A percentile compares a stretch with the other conserved stretches of the same genome.
These are phyloP conservation scores for Monosporascus ibericus DNA, from an alignment of 2,329 filamentous ascomycete genomes.

Conservation along the genomic window DNA sequence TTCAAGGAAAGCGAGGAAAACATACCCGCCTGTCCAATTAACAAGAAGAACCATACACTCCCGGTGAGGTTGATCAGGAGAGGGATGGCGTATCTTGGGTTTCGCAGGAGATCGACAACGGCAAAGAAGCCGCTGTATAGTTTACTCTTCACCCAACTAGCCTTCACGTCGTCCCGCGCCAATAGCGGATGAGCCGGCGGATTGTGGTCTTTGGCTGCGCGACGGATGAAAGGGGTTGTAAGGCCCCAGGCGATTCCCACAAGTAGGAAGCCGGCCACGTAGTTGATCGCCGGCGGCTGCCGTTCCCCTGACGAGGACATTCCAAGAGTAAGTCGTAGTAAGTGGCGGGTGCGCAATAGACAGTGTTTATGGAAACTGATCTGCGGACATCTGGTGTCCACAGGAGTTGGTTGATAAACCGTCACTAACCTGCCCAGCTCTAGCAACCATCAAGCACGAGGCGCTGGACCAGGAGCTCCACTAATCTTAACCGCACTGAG, in stretches of 20 bases:
- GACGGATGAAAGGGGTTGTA: conserved; percentile 86
- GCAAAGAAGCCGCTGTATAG: conserved; percentile 64
- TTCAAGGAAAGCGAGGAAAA: conserved; percentile 5
- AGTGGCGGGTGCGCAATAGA: background rate
- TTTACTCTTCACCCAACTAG: conserved; percentile 57
- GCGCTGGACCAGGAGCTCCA: too few species aligned
- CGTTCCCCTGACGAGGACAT: conserved; percentile 2
- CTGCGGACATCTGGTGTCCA: too few species aligned
- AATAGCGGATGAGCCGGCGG: conserved; percentile 54
- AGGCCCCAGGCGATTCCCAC: conserved; percentile 91
- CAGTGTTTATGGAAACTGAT: too few species aligned
- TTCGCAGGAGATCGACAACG: conserved; percentile 69
- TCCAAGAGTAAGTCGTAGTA: background rate
- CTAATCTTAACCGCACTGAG: too few species aligned
- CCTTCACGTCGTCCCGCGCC: conserved; percentile 41
- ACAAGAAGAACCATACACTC: conserved; percentile 91
- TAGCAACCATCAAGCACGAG: too few species aligned
- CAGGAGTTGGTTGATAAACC: too few species aligned
- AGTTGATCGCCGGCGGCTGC: conserved; percentile 62
- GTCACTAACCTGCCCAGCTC: too few species aligned
- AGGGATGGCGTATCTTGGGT: conserved; percentile 79
- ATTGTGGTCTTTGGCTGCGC: conserved; percentile 70
- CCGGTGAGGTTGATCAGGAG: conserved; percentile 85
- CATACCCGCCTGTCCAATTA: conserved; percentile 87
- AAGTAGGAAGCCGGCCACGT: conserved; percentile 81